A percentile compares a stretch with the other conserved stretches of the same genome.
Conservation (phyloP, 352 stramenopile genomes). For the Phytophthora constricta region DNA sequence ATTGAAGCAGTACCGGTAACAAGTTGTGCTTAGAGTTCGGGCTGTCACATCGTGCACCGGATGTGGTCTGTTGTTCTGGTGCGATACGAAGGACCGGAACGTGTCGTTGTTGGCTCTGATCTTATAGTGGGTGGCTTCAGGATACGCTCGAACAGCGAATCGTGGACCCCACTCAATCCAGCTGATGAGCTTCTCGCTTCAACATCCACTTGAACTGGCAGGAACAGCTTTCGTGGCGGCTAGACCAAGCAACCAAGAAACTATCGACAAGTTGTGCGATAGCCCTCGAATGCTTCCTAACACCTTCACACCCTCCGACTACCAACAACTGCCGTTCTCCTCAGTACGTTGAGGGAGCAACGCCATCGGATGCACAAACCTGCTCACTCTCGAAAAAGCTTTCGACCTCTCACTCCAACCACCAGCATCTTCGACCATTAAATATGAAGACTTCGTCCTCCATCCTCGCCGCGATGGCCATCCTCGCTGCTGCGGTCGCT, state of each 20-base stretch:
- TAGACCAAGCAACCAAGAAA: background rate
- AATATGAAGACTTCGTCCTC: slow-evolving; percentile 21
- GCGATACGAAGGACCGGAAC: too few relatives aligned
- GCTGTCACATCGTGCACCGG: too few relatives aligned
- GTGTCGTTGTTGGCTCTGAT: background rate
- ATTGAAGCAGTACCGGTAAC: too few relatives aligned
- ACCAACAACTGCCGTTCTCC: too few relatives aligned
- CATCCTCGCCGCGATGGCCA: slow-evolving; percentile 7
- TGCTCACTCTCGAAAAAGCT: slow-evolving; percentile 13
- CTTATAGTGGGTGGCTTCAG: background rate
- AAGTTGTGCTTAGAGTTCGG: too few relatives aligned
- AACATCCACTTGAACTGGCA: background rate
- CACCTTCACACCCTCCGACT: too few relatives aligned
- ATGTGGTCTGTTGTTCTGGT: too few relatives aligned
- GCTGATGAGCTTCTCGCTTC: background rate
- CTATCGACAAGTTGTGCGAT: too few relatives aligned
- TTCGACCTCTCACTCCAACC: slow-evolving; percentile 7
- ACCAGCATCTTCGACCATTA: background rate
- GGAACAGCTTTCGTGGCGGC: background rate
- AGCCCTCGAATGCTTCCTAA: too few relatives aligned
- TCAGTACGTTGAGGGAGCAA: too few relatives aligned
- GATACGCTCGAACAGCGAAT: background rate
- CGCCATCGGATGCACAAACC: background rate
- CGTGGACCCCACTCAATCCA: background rate
- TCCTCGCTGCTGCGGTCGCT: slow-evolving; percentile 13